These are phyloP conservation scores for Suhomyces emberorum DNA, from an alignment of 805 yeast genomes.

Conservation along the genomic window DNA sequence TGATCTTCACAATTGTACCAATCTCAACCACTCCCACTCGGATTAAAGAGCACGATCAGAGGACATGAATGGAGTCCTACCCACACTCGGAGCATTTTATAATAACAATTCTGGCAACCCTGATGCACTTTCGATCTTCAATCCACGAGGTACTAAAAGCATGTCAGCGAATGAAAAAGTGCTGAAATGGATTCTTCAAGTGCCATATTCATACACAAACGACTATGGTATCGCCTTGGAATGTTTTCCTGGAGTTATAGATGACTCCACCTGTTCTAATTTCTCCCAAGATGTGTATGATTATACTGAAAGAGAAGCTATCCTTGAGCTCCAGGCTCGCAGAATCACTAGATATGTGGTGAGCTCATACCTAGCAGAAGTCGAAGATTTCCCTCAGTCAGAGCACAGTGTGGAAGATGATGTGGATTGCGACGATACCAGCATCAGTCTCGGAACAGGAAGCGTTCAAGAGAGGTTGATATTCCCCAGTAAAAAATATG, in stretches of 20 bases:
- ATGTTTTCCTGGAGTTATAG: conserved; percentile 50
- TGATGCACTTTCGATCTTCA: conserved; percentile 44
- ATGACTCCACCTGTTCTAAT: conserved; percentile 24
- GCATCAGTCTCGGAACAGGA: neutral
- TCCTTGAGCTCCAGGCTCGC: conserved; percentile 52
- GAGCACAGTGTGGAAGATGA: no score
- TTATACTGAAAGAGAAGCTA: conserved; percentile 38
- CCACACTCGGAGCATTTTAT: no score
- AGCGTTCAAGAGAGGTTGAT: no score
- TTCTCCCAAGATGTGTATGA: conserved; percentile 9
- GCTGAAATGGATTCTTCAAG: conserved; percentile 54
- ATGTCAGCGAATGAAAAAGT: conserved; percentile 71
- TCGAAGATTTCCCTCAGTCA: no score
- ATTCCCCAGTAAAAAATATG: no score
- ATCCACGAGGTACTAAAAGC: conserved; percentile 59
- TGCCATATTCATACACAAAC: conserved; percentile 45
- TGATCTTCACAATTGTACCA: no score
- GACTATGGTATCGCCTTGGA: conserved; percentile 27
- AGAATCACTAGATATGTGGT: conserved; percentile 46
- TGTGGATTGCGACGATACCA: neutral
- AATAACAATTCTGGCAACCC: no score
- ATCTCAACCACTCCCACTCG: no score
- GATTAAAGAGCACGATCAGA: no score
- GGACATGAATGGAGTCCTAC: no score
- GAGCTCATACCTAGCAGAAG: conserved; percentile 31